Base-by-base conservation (phyloP, 768 basidiomycete genomes). In the Neoboletus subvelutipes region DNA sequence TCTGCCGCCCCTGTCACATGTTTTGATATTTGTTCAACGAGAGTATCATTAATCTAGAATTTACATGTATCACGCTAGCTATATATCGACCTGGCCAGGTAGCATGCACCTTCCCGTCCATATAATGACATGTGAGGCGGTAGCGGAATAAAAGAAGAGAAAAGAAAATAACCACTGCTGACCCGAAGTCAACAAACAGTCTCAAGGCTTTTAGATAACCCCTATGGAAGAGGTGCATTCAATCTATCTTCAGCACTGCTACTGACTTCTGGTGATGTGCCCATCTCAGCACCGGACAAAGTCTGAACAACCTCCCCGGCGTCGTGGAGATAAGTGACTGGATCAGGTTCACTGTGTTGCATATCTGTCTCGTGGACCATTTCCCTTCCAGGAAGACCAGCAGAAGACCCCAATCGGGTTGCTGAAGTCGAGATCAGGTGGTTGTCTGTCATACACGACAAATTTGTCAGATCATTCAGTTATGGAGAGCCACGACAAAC, bases 391-490 rank as follows among this genome's bases (percentile, higher is more conserved):
- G 42, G 33, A 46, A 49, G 43, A n/a, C 40, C 52, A 29, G 7
- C n/a, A 31, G 58, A 34, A 18, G 52, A 18, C 17, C 42, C 56
- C 24, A 28, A 43, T 29, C 53, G 53, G 4, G 28, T 15, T 18
- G 45, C 22, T 31, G 55, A 33, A 42, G 40, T 45, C 12, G 64
- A 58, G 18, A 75, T 64, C 62, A 78, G 60, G 54, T 79, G 78
- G 60, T 79, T 80, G 60, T 73, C 78, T 79, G 49, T 59, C 50
- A 63, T 52, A 34, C 28, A 55, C 8, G 45, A 42, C n/a, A 50
- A 31, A 49, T 20, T 18, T 9, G 56, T 60, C 52, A 63, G 49
- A 42, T 48, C 45, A 10, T 13, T 22, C 41, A 2, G 28, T 10
- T 4, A 56, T 29, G 36, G 31, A 26, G 52, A 15, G 24, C 55